Conservation (phyloP, 2,329 filamentous ascomycete species). For the Sporothrix pseudoabietina region DNA sequence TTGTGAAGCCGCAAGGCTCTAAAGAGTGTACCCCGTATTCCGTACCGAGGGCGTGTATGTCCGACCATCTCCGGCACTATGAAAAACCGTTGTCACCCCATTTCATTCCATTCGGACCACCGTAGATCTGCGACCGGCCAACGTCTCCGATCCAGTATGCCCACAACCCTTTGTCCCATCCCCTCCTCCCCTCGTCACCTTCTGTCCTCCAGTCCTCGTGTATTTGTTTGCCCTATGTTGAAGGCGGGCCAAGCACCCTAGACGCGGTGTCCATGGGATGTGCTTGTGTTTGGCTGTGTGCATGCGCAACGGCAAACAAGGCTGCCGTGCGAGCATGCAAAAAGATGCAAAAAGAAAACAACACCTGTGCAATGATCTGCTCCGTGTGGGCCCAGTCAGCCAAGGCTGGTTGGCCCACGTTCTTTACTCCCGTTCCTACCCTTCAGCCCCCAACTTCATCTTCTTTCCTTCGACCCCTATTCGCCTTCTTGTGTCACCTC, state of each 20-base stretch:
- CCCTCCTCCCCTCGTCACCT: background rate
- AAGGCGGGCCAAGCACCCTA: constrained; percentile 20
- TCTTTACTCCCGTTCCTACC: background rate
- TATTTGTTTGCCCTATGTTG: constrained; percentile 22
- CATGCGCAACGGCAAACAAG: constrained; percentile 7
- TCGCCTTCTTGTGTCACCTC: background rate
- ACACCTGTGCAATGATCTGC: constrained; percentile 18
- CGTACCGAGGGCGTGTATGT: background rate
- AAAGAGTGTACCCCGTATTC: background rate
- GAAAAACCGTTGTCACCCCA: background rate
- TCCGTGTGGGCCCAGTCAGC: background rate
- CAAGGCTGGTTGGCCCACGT: background rate
- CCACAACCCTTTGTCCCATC: background rate
- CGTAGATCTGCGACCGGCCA: constrained; percentile 3
- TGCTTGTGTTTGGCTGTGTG: constrained; percentile 12
- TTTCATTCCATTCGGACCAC: constrained; percentile 3
- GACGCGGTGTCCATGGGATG: background rate
- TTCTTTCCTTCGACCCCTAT: background rate
- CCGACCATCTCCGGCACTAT: background rate
- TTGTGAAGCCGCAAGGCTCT: background rate
- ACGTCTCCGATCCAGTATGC: constrained; percentile 2
- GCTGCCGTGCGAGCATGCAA: background rate
- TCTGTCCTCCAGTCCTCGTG: constrained; percentile 9
- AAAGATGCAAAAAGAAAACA: constrained; percentile 24
- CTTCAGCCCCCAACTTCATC: background rate